Conservation (phyloP, 176 grass and related monocot species). For the Lolium rigidum region DNA sequence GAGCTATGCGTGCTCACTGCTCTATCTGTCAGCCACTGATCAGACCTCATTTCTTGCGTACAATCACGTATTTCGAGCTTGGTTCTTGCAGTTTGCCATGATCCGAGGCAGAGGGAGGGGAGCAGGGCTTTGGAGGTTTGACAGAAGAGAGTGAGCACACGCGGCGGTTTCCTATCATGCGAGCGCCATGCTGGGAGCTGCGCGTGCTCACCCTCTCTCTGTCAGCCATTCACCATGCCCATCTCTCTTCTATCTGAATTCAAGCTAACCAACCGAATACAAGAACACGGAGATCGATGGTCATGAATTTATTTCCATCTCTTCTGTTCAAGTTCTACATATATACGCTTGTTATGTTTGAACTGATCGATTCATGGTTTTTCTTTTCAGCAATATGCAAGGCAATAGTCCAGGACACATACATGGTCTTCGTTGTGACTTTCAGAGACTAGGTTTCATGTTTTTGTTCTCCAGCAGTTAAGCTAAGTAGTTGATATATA, state of each 20-base stretch:
- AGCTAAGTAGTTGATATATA: not conserved
- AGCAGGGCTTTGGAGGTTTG: conserved; percentile 52
- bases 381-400: conserved; percentile 6
- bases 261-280: not conserved
- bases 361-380: conserved; percentile 2
- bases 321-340: not conserved
- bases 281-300: not conserved
- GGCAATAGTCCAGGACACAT: not conserved
- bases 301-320: conserved; percentile 17
- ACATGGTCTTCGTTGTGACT: not conserved
- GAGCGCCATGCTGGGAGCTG: conserved; percentile 51
- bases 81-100: not conserved
- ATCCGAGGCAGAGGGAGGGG: not conserved
- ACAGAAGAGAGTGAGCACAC: conserved; percentile 71
- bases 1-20: conserved; percentile 50
- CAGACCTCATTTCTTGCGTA: conserved; percentile 21
- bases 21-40: conserved; percentile 52
- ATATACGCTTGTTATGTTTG: not conserved
- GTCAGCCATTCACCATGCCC: conserved; percentile 52
- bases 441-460: not conserved
- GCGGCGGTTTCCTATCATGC: conserved; percentile 56
- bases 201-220: conserved; percentile 68
- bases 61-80: not conserved
- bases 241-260: conserved; percentile 28
- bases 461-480: not conserved